Evolutionary conservation across 495 filamentous ascomycete species (phyloP).

Genomic region (Lophiostoma macrostomum): DNA sequence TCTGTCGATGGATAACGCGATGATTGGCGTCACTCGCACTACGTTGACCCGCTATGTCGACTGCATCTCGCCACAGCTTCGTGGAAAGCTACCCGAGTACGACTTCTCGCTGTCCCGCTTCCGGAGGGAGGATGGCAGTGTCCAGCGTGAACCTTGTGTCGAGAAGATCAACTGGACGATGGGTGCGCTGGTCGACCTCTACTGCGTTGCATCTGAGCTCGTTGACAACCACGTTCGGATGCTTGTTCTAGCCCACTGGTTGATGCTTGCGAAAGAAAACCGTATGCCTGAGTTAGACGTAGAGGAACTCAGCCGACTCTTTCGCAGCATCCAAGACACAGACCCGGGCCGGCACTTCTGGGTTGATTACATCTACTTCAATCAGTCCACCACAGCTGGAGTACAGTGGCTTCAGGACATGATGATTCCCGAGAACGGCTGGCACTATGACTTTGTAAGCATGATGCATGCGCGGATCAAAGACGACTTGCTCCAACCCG

Average conservation of each 20-base stretch:
- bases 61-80: conserved; percentile 2
- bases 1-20: background rate
- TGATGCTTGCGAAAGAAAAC: too few species aligned
- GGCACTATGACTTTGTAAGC: too few species aligned
- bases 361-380: too few species aligned
- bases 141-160: background rate
- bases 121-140: background rate
- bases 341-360: too few species aligned
- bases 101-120: background rate
- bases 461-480: too few species aligned
- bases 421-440: too few species aligned
- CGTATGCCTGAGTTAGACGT: too few species aligned
- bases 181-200: background rate
- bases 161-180: conserved; percentile 3
- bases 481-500: too few species aligned
- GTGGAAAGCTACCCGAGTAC: background rate
- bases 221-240: conserved; percentile 1
- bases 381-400: too few species aligned
- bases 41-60: background rate
- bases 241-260: conserved; percentile 10
- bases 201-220: background rate
- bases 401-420: too few species aligned
- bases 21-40: background rate
- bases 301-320: too few species aligned
- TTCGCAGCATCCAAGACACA: too few species aligned